Base-by-base conservation (phyloP, 2,329 filamentous ascomycete genomes). In the Colletotrichum lentis region DNA sequence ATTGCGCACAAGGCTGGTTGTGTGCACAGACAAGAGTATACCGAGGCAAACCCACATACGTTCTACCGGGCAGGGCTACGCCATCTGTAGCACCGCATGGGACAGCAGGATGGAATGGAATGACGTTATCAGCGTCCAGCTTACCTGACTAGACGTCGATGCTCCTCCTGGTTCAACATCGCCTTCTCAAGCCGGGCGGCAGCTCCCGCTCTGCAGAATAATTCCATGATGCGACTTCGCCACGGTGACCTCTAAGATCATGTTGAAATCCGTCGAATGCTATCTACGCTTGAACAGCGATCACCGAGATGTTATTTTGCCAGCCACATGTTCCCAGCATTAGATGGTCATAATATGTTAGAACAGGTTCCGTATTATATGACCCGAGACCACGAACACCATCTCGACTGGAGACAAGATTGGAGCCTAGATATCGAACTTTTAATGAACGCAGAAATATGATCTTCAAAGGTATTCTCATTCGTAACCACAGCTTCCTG, bases 401-500 rank as follows among this genome's bases (percentile, higher is more conserved):
- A 3, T 3, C 31, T 35, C 8, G 31, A 31, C 8, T 2, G 27
- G 7, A 35, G 2, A 10, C 31, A 10, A 35, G 7, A 31, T 11
- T 11, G 31, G 8, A 35, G 7, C 8, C 2, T 35, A 35, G 31
- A 35, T 35, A 10, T 35, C 2, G 31, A 35, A 3, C 31, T 35
- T 10, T 7, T 10, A 10, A 31, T 49, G 22, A 37, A 14, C n/a
- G 50, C 10, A 37, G 10, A 60, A 39, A 59, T 11, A 16, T 74
- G 71, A 77, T 80, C 75, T 82, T 84, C 77, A 80, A 77, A 80
- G 81, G 77, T 83, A 80, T 83, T 85, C 83, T 86, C 82, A 86
- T 88, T 87, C 85, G 82, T 88, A 81, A 86, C 85, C 86, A 83
- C 86, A 83, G 84, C 64, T 67, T 59, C 64, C 61, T 67, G 64